These are phyloP conservation scores for Termitomyces sp. DNA, from an alignment of 768 basidiomycete genomes.

Conservation along the genomic window DNA sequence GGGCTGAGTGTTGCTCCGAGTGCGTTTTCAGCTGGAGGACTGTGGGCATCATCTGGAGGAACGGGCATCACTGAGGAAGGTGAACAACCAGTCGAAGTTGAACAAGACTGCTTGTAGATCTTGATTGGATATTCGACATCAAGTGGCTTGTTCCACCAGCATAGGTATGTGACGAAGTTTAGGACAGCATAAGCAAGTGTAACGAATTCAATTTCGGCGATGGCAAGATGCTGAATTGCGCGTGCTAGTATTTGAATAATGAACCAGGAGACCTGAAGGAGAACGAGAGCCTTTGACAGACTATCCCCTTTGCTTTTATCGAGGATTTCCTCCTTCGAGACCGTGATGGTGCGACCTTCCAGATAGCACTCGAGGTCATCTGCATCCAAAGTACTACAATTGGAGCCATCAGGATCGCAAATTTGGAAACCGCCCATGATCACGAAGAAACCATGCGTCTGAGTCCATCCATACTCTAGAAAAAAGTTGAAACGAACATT, in stretches of 20 bases:
- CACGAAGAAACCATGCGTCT: slow-evolving; percentile 20
- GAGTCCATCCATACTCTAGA: slow-evolving; percentile 14
- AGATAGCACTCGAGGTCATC: neutral
- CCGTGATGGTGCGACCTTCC: neutral
- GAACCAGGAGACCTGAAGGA: slow-evolving; percentile 16
- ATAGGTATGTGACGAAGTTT: slow-evolving; percentile 20
- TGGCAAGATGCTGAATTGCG: slow-evolving; percentile 8
- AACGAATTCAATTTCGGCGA: slow-evolving; percentile 24
- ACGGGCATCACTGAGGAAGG: neutral
- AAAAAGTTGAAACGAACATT: too few relatives aligned
- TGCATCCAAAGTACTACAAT: neutral
- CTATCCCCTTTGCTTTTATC: slow-evolving; percentile 21
- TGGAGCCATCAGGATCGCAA: neutral
- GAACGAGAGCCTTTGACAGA: slow-evolving; percentile 15
- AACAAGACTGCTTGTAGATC: neutral
- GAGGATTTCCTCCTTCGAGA: slow-evolving; percentile 16
- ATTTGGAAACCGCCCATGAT: slow-evolving; percentile 21
- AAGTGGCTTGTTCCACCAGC: slow-evolving; percentile 31
- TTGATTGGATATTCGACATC: slow-evolving; percentile 14
- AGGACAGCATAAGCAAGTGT: slow-evolving; percentile 21
- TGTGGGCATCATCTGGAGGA: neutral
- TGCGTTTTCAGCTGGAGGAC: neutral
- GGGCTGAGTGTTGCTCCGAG: neutral
- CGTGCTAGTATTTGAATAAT: slow-evolving; percentile 20
- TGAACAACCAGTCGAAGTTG: neutral